phyloP scores from a whole-genome alignment of 441 rosid species.

The Adansonia madagascariensis region DNA sequence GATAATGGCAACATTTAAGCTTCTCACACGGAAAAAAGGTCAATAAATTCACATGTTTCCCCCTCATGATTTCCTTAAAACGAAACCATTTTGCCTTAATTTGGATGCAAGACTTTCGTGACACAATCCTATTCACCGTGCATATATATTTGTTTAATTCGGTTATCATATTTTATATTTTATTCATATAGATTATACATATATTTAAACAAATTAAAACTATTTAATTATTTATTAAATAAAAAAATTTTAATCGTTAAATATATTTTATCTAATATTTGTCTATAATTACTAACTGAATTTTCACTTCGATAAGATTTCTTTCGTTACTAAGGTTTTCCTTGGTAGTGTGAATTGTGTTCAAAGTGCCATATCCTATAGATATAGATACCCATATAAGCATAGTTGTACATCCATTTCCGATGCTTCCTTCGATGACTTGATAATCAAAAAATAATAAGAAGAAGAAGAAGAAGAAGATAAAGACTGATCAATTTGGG shows the following conservation, averaged over 20 bases:
- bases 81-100: constrained; percentile 41
- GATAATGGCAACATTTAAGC: not conserved
- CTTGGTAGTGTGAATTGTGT: not conserved
- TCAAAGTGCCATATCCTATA: not conserved
- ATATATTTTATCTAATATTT: not conserved
- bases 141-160: constrained; percentile 21
- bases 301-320: not conserved
- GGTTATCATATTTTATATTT: not conserved
- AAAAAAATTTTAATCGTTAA: no score
- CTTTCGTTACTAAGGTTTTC: not conserved
- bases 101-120: constrained; percentile 72
- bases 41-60: constrained; percentile 56
- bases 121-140: constrained; percentile 34
- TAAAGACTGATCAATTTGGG: no score
- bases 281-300: not conserved
- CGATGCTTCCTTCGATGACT: not conserved
- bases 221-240: not conserved
- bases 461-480: not conserved
- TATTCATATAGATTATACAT: not conserved
- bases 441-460: no score
- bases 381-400: not conserved
- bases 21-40: constrained; percentile 50
- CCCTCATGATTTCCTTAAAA: constrained; percentile 34
- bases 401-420: not conserved
- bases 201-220: not conserved